Evolutionary conservation across 495 filamentous ascomycete species (phyloP), one percentile per base, ranked within the genome.

Genomic region (Podospora pseudoanserina): DNA sequence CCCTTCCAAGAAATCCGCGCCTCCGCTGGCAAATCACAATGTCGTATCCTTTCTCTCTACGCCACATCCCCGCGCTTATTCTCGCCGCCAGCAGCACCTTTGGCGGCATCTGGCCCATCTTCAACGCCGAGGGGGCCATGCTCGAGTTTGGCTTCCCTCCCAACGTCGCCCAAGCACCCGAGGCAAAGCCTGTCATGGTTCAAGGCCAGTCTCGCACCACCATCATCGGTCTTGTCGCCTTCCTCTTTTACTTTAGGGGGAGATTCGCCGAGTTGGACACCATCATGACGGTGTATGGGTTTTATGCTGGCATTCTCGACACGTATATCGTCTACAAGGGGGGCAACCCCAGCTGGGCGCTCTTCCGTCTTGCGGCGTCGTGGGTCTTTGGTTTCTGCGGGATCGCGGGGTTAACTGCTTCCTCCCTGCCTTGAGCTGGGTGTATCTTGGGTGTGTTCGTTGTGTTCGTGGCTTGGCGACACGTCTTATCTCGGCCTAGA

Each of bases 271-370:
- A 69, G 19, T 60, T 76, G 5, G 78, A 80, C 71, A 79, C 80
- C 32, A 67, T 74, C 13, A 68, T 75, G 60, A 67, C 76, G 19
- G 76, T 81, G 66, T 49, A 68, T 27, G 75, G 76, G 7, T 65
- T 74, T 63, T 79, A 79, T 44, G 68, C 74, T 0, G 68, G 65
- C n/a, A 68, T 76, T 0, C 71, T 72, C 27, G 72, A 72, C 53
- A 75, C 77, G 65, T 68, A 62, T n/a, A 68, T 81, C 15, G 70
- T 69, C 32, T 79, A 78, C 79, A 68, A 64, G 20, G 76, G 78
- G 63, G 77, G 74, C 2, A 72, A 67, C 5, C 67, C 60, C 19
- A 60, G 68, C n/a, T 69, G 74, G 74, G 77, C 76, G 18, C 30
- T 68, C 49, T 78, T 80, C 68, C 69, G 69, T 28, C 73, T 79